Conservation (phyloP, 345 rosid genomes). For the Eutrema yunnanense region DNA sequence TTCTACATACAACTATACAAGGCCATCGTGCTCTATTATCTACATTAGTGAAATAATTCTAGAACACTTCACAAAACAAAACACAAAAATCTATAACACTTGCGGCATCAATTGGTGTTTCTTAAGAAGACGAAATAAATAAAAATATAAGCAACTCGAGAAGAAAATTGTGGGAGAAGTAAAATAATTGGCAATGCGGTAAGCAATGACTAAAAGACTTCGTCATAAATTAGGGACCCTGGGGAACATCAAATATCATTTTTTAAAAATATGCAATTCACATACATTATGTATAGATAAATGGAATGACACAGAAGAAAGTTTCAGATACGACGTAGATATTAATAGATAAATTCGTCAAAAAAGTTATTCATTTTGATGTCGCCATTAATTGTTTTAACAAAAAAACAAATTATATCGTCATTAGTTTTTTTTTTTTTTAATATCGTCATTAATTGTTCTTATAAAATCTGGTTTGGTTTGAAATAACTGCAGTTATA, state of each 20-base stretch:
- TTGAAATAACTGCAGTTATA: background rate
- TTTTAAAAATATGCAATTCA: background rate
- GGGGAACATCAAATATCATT: slow-evolving; percentile 11
- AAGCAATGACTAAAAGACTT: slow-evolving; percentile 22
- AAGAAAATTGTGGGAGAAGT: slow-evolving; percentile 6
- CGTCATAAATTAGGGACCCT: slow-evolving; percentile 13
- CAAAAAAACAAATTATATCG: no score
- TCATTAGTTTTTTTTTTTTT: no score
- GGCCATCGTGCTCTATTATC: background rate
- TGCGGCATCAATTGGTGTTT: no score
- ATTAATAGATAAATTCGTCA: no score
- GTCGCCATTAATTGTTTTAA: no score
- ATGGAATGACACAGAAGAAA: no score
- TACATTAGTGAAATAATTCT: background rate
- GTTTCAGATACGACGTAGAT: no score
- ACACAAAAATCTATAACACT: background rate
- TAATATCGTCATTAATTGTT: background rate
- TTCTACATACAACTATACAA: background rate
- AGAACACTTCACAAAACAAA: background rate
- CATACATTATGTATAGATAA: background rate
- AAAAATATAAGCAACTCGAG: background rate
- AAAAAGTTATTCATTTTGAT: no score
- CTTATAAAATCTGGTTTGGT: background rate
- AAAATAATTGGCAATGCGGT: slow-evolving; percentile 14
- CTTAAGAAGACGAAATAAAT: background rate